Evolutionary conservation across 148 eudicot species (phyloP), one percentile per base, ranked within the genome.

Genomic region (Rhododendron mucronatum): DNA sequence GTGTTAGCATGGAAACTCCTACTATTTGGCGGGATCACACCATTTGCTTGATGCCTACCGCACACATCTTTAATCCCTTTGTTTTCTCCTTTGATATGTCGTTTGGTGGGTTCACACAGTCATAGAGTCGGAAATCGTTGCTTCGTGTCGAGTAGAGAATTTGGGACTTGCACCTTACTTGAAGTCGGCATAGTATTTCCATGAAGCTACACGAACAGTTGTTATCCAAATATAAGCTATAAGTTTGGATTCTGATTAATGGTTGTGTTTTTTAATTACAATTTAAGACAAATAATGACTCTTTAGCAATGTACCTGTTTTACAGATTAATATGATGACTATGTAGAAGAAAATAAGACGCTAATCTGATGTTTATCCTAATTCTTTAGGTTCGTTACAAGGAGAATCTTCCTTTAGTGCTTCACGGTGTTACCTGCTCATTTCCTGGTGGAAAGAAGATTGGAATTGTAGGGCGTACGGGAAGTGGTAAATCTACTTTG

Each of bases 381-480:
- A 79, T 65, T 78, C 65, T 20, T 55, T 61, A 89, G 99, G 97
- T 95, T 89, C 94, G 98, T 14, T 96, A 96, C 88, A 95, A 94
- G 89, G 95, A 92, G 88, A 94, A 87, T 90, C 97, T 96, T 91
- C 99, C 99, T 35, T 84, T 93, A 51, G 99, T 96, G 87, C 94
- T 96, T 86, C 98, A 91, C 87, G 96, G 94, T 69, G 83, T 96
- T 87, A 91, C 93, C 21, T 96, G 97, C 91, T 91, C 85, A 48
- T 95, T 96, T 89, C 98, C 96, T 69, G 99, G 99, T 81, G 98
- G 98, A 48, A 92, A 89, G 88, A 96, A 95, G 90, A 95, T 94
- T 83, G 99, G 98, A 81, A 94, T 96, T 81, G 99, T 96, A 80
- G 99, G 99, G 59, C 96, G 99, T 33, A 96, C 99, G 57, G 99